phyloP scores from a whole-genome alignment of 768 basidiomycete genomes.

The Trametopsis cervina region DNA sequence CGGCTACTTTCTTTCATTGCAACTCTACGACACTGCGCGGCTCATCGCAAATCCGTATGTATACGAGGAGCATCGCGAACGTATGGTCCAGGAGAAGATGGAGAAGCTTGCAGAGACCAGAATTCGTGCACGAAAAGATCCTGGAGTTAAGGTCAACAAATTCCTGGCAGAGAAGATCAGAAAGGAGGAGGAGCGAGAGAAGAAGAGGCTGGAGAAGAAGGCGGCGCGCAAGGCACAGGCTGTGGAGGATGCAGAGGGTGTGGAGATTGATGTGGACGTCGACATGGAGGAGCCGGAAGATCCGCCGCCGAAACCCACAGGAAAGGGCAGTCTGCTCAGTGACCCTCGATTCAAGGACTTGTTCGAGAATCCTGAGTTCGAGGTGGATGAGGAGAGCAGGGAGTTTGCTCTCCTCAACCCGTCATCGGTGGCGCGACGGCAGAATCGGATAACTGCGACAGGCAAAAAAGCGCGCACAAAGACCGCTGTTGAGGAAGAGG shows the following conservation, averaged over 20 bases:
- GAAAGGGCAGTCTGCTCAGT: conserved; percentile 50
- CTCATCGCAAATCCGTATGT: conserved; percentile 95
- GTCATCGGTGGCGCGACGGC: conserved; percentile 58
- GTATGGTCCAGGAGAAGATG: conserved; percentile 79
- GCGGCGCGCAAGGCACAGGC: conserved; percentile 23
- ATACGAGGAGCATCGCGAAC: conserved; percentile 91
- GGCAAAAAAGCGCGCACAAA: conserved; percentile 31
- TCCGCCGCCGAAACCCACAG: conserved; percentile 20
- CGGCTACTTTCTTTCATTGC: conserved; percentile 95
- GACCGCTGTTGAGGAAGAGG: conserved; percentile 86
- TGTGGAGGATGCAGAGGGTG: conserved; percentile 20
- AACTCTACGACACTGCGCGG: conserved; percentile 92
- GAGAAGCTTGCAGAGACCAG: conserved; percentile 91
- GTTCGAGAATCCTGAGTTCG: conserved; percentile 87
- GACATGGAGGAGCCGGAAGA: conserved; percentile 24
- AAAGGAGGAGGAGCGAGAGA: conserved; percentile 55
- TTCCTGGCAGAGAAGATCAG: conserved; percentile 81
- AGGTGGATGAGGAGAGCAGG: conserved; percentile 81
- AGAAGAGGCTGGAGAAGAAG: conserved; percentile 33
- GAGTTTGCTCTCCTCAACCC: conserved; percentile 95
- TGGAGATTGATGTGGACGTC: conserved; percentile 28
- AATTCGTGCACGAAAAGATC: conserved; percentile 76
- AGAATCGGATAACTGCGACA: conserved; percentile 15
- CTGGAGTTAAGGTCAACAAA: conserved; percentile 73
- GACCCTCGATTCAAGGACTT: conserved; percentile 89